A percentile compares a stretch with the other conserved stretches of the same genome.
phyloP scores from a whole-genome alignment of 495 filamentous ascomycete species.

The Trichoderma reesei region DNA sequence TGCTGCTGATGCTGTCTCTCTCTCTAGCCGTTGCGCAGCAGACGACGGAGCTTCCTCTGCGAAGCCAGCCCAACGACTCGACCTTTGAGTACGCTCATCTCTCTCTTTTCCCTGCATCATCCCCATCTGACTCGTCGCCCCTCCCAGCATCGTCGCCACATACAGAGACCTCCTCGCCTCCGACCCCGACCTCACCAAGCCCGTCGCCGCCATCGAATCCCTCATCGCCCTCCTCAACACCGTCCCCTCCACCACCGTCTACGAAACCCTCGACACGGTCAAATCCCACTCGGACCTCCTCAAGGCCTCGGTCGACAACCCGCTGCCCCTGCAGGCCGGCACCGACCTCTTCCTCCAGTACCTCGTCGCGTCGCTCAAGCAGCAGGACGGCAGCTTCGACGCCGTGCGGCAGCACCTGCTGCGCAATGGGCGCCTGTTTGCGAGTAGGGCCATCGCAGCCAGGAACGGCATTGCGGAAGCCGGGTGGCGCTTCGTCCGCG shows the following conservation, averaged over 20 bases:
- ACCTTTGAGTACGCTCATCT: background rate
- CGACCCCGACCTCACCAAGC: conserved; percentile 85
- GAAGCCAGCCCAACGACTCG: background rate
- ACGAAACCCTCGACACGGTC: conserved; percentile 83
- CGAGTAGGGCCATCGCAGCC: conserved; percentile 74
- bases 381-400: conserved; percentile 57
- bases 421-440: conserved; percentile 75
- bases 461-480: conserved; percentile 71
- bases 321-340: conserved; percentile 83
- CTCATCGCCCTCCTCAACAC: conserved; percentile 74
- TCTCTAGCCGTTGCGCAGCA: conserved; percentile 3
- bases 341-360: conserved; percentile 95
- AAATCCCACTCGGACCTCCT: conserved; percentile 62
- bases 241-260: conserved; percentile 71
- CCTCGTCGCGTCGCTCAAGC: conserved; percentile 53
- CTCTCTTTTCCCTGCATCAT: background rate
- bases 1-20: background rate
- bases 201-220: conserved; percentile 89
- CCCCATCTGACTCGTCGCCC: background rate
- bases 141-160: conserved; percentile 35
- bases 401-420: conserved; percentile 73
- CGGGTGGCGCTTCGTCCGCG: conserved; percentile 65
- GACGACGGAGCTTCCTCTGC: background rate
- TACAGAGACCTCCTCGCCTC: conserved; percentile 42
- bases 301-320: conserved; percentile 68